Evolutionary conservation across 176 grass and related monocot genomes (phyloP).

Genomic region (Puccinellia tenuiflora): DNA sequence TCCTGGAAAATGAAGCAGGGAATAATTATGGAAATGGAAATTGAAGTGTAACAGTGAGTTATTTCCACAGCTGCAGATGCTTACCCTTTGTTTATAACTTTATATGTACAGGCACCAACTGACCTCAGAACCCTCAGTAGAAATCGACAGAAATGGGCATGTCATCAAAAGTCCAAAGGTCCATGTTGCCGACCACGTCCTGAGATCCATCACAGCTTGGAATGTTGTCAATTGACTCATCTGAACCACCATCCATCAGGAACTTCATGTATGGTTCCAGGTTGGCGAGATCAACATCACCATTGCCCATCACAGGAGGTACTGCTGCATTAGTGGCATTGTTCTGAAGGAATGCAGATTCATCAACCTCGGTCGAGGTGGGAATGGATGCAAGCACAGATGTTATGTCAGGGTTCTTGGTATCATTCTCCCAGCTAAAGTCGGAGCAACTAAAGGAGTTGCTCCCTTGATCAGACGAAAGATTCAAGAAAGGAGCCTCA

Average conservation of each 20-base stretch:
- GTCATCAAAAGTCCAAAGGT: conserved; percentile 83
- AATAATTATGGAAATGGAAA: conserved; percentile 2
- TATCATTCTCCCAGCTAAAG: conserved; percentile 40
- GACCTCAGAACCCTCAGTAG: background rate
- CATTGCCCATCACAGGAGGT: conserved; percentile 18
- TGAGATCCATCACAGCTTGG: conserved; percentile 37
- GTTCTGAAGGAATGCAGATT: conserved; percentile 27
- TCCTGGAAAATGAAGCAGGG: conserved; percentile 24
- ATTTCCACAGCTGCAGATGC: background rate
- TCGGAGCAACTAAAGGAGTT: conserved; percentile 42
- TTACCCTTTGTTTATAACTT: conserved; percentile 29
- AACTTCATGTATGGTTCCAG: conserved; percentile 68
- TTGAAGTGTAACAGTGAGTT: background rate
- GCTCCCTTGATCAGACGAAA: conserved; percentile 70
- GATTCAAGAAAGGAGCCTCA: conserved; percentile 35
- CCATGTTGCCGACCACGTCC: conserved; percentile 36
- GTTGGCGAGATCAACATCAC: conserved; percentile 28
- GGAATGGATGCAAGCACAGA: conserved; percentile 26
- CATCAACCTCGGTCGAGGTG: conserved; percentile 6
- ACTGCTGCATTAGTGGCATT: background rate
- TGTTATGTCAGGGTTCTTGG: conserved; percentile 37
- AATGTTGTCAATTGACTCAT: conserved; percentile 46
- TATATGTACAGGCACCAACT: conserved; percentile 33
- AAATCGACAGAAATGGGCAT: conserved; percentile 33
- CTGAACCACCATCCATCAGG: conserved; percentile 45